Evolutionary conservation across 257 asterid species (phyloP).

Genomic region (Salvia splendens): DNA sequence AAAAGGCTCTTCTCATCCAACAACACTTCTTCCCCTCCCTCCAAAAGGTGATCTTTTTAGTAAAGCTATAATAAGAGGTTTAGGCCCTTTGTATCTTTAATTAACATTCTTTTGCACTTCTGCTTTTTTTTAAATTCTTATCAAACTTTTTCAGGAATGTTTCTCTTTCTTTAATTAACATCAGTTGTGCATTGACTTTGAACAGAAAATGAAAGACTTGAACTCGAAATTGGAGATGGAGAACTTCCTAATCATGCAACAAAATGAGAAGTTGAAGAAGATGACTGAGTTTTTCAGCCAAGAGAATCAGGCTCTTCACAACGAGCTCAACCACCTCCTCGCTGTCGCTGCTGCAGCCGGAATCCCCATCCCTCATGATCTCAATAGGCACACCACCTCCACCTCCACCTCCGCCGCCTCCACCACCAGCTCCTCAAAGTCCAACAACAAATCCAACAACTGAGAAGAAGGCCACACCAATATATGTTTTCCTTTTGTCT

Average conservation of each 20-base stretch:
- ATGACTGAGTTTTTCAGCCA: slow-evolving; percentile 74
- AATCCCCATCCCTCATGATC: too few relatives aligned
- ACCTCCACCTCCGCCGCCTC: too few relatives aligned
- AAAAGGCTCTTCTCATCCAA: background rate
- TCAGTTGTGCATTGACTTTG: background rate
- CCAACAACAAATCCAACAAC: too few relatives aligned
- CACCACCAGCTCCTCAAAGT: slow-evolving; percentile 47
- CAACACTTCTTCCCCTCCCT: too few relatives aligned
- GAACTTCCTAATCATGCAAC: slow-evolving; percentile 64
- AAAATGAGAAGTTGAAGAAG: slow-evolving; percentile 53
- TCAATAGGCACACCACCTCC: slow-evolving; percentile 28
- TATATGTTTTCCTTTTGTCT: too few relatives aligned
- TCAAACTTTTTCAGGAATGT: too few relatives aligned
- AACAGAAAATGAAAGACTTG: slow-evolving; percentile 57
- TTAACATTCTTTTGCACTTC: too few relatives aligned
- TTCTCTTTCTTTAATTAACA: too few relatives aligned
- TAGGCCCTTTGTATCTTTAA: too few relatives aligned
- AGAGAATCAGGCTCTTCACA: slow-evolving; percentile 73
- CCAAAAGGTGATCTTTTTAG: too few relatives aligned
- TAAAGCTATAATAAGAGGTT: too few relatives aligned
- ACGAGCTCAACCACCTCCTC: slow-evolving; percentile 56
- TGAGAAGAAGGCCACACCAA: slow-evolving; percentile 6
- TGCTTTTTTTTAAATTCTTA: background rate
- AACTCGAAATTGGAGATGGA: slow-evolving; percentile 74
- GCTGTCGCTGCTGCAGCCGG: slow-evolving; percentile 29